These are phyloP conservation scores for Kwoniella heveanensis DNA, from an alignment of 768 basidiomycete genomes.

Conservation along the genomic window DNA sequence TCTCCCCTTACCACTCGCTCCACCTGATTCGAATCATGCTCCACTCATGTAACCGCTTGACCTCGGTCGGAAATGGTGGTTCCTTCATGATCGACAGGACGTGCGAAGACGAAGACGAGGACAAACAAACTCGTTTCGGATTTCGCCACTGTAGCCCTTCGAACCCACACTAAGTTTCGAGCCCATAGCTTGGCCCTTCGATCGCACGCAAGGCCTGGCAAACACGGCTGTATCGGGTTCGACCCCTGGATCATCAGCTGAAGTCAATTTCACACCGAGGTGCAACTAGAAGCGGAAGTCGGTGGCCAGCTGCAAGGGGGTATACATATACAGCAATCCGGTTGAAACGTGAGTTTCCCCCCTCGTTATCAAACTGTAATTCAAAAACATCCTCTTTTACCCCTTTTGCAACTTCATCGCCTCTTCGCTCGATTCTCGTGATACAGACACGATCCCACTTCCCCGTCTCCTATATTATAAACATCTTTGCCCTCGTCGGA, in stretches of 20 bases:
- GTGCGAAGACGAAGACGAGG: background rate
- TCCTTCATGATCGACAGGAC: background rate
- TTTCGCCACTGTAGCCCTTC: background rate
- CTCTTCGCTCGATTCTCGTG: background rate
- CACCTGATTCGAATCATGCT: background rate
- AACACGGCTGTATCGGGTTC: background rate
- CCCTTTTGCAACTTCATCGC: conserved; percentile 1
- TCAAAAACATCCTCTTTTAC: background rate
- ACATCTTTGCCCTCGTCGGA: background rate
- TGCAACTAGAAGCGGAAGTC: too few relatives aligned
- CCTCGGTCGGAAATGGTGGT: background rate
- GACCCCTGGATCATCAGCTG: background rate
- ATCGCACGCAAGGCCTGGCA: background rate
- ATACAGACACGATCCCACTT: background rate
- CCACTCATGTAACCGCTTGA: background rate
- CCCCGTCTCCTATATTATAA: background rate
- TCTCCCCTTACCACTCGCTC: background rate
- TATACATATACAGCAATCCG: background rate
- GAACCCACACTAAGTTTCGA: background rate
- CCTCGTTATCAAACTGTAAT: background rate
- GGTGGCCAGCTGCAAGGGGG: background rate
- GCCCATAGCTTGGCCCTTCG: background rate
- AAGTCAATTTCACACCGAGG: background rate
- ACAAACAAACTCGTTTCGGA: background rate
- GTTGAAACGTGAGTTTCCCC: background rate